phyloP scores from a whole-genome alignment of 2,329 filamentous ascomycete species.

The Nannizzia gypsea region DNA sequence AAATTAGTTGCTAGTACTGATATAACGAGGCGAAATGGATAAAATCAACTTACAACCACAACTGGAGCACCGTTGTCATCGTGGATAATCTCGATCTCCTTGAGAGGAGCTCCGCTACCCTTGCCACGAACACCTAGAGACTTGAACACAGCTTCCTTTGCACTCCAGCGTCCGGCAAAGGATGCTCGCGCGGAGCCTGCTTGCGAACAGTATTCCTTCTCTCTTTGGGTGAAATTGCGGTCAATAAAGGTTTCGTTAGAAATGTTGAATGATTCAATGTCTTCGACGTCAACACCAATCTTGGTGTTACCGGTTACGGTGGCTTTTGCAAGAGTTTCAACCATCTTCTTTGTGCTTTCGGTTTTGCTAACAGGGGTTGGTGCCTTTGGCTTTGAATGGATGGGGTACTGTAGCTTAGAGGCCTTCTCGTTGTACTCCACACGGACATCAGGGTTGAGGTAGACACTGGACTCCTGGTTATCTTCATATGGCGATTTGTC shows the following conservation, averaged over 20 bases:
- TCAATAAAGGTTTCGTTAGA: conserved; percentile 88
- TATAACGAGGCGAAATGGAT: conserved; percentile 9
- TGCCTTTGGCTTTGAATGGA: conserved; percentile 53
- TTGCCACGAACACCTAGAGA: conserved; percentile 75
- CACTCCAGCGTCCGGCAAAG: conserved; percentile 91
- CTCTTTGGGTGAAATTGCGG: conserved; percentile 79
- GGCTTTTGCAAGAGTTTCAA: conserved; percentile 63
- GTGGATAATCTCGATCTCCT: conserved; percentile 84
- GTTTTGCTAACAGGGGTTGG: conserved; percentile 38
- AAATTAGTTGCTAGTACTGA: conserved; percentile 1
- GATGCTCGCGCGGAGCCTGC: conserved; percentile 72
- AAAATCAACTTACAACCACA: conserved; percentile 60
- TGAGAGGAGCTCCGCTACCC: conserved; percentile 79
- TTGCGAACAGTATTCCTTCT: conserved; percentile 76
- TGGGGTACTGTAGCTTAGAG: conserved; percentile 60
- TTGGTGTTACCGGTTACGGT: conserved; percentile 54
- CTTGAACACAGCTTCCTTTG: conserved; percentile 98
- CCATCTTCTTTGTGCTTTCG: conserved; percentile 59
- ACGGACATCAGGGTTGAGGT: conserved; percentile 87
- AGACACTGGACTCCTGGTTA: conserved; percentile 71
- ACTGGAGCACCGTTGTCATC: conserved; percentile 71
- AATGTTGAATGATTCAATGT: conserved; percentile 75
- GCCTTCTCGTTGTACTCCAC: conserved; percentile 80
- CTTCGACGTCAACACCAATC: conserved; percentile 89
- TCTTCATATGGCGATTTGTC: conserved; percentile 79